These are phyloP conservation scores for Colletotrichum noveboracense DNA, from an alignment of 2,329 filamentous ascomycete genomes.

Conservation along the genomic window DNA sequence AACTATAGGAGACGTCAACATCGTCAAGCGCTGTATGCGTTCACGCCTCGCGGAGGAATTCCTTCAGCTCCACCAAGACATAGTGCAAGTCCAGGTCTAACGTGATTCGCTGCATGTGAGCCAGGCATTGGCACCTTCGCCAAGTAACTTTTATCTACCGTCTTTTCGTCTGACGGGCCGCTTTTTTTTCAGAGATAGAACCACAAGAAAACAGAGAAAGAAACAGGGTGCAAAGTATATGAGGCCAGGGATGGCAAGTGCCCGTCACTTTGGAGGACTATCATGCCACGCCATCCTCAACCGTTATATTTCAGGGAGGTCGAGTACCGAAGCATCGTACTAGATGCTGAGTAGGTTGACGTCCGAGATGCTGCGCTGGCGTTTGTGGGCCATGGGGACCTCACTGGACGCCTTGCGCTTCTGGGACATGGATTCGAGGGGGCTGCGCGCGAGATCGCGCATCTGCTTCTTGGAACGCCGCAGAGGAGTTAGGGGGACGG, in stretches of 20 bases:
- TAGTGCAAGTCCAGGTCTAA: not conserved
- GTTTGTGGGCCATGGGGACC: conserved; percentile 52
- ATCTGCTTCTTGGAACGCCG: conserved; percentile 60
- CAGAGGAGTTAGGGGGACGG: conserved; percentile 71
- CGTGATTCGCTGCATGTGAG: not conserved
- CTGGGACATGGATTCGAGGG: conserved; percentile 51
- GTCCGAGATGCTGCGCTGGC: conserved; percentile 64
- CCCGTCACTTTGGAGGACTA: conserved; percentile 20
- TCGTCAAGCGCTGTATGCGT: not conserved
- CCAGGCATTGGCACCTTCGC: not conserved
- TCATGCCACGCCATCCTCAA: conserved; percentile 49
- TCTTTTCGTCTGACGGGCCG: not conserved
- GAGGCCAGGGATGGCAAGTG: conserved; percentile 49
- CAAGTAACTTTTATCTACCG: conserved; percentile 10
- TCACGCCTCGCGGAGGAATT: not conserved
- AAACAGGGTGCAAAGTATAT: not conserved
- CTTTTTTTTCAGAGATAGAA: not conserved
- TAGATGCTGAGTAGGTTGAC: conserved; percentile 54
- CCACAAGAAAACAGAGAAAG: conserved; percentile 21
- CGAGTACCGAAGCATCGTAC: conserved; percentile 21
- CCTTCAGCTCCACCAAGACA: not conserved
- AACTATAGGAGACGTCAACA: not conserved
- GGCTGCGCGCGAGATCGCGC: conserved; percentile 52
- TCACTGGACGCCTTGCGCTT: conserved; percentile 62
- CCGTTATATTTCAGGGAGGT: conserved; percentile 36